Evolutionary conservation across 805 yeast species (phyloP).

Genomic region (Pichia insulana): DNA sequence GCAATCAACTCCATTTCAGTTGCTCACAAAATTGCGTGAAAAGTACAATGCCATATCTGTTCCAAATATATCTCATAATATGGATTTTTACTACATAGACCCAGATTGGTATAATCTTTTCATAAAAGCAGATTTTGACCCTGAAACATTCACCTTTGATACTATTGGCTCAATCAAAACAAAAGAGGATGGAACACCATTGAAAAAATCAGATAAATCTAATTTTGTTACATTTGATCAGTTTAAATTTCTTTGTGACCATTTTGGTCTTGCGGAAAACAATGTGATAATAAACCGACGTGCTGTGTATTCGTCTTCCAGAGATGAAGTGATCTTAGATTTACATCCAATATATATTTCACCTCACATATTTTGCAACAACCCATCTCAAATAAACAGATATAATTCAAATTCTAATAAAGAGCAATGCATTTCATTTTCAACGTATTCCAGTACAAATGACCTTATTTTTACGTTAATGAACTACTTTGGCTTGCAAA

Average conservation of each 20-base stretch:
- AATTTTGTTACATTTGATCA: slow-evolving; percentile 35
- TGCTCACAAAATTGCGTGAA: slow-evolving; percentile 15
- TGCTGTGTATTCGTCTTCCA: slow-evolving; percentile 20
- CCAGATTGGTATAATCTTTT: slow-evolving; percentile 35
- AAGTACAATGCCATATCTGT: slow-evolving; percentile 5
- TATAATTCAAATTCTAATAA: slow-evolving; percentile 26
- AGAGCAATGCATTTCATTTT: slow-evolving; percentile 28
- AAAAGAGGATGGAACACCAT: slow-evolving; percentile 33
- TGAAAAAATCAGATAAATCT: slow-evolving; percentile 18
- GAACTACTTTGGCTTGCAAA: slow-evolving; percentile 15
- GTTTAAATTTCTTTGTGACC: slow-evolving; percentile 36
- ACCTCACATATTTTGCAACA: slow-evolving; percentile 21
- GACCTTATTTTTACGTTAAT: slow-evolving; percentile 16
- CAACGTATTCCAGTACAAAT: slow-evolving; percentile 26
- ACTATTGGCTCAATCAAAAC: slow-evolving; percentile 42
- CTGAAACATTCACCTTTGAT: slow-evolving; percentile 23
- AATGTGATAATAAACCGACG: slow-evolving; percentile 32
- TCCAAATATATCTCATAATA: slow-evolving; percentile 9
- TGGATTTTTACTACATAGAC: slow-evolving; percentile 40
- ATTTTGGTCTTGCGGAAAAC: slow-evolving; percentile 45
- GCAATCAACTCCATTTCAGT: slow-evolving; percentile 5
- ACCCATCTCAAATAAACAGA: slow-evolving; percentile 19
- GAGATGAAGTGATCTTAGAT: slow-evolving; percentile 20
- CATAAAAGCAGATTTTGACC: slow-evolving; percentile 25
- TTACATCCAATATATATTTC: slow-evolving; percentile 18